These are phyloP conservation scores for Monilinia fructicola DNA, from an alignment of 2,329 filamentous ascomycete genomes.

Conservation along the genomic window DNA sequence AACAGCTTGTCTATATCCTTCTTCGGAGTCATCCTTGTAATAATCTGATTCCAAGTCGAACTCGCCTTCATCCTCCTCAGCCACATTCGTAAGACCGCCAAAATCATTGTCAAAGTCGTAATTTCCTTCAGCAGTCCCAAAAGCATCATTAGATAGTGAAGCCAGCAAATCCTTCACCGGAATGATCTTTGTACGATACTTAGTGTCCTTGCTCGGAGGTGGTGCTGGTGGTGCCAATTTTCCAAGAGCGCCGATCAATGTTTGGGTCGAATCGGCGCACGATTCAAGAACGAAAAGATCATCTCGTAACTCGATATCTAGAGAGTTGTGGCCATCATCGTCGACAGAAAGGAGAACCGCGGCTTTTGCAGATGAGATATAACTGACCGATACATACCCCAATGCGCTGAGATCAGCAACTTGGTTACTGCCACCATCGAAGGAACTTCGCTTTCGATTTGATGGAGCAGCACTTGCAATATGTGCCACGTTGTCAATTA, in stretches of 20 bases:
- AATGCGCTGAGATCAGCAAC: constrained; percentile 58
- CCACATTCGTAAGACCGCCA: constrained; percentile 49
- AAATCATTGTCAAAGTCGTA: constrained; percentile 66
- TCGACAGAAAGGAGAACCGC: constrained; percentile 58
- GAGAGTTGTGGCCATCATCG: constrained; percentile 59
- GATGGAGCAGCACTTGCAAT: constrained; percentile 31
- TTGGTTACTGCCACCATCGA: constrained; percentile 45
- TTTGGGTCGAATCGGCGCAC: constrained; percentile 95
- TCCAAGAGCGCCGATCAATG: constrained; percentile 74
- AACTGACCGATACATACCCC: constrained; percentile 85
- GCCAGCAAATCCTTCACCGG: constrained; percentile 85
- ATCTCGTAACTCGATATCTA: constrained; percentile 81
- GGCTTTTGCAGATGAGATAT: constrained; percentile 77
- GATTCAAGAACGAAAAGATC: constrained; percentile 89
- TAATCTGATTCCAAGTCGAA: constrained; percentile 49
- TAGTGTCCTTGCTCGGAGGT: constrained; percentile 70
- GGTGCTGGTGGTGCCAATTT: constrained; percentile 80
- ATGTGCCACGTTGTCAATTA: constrained; percentile 72
- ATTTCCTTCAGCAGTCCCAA: constrained; percentile 61
- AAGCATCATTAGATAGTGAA: constrained; percentile 85
- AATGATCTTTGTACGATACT: constrained; percentile 84
- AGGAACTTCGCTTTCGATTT: constrained; percentile 35
- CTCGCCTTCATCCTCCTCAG: constrained; percentile 44
- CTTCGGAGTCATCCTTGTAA: constrained; percentile 45
- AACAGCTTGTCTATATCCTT: constrained; percentile 35